A percentile compares a stretch with the other conserved stretches of the same genome.
phyloP scores from a whole-genome alignment of 208 protist genomes.

The Leishmania aethiopica region DNA sequence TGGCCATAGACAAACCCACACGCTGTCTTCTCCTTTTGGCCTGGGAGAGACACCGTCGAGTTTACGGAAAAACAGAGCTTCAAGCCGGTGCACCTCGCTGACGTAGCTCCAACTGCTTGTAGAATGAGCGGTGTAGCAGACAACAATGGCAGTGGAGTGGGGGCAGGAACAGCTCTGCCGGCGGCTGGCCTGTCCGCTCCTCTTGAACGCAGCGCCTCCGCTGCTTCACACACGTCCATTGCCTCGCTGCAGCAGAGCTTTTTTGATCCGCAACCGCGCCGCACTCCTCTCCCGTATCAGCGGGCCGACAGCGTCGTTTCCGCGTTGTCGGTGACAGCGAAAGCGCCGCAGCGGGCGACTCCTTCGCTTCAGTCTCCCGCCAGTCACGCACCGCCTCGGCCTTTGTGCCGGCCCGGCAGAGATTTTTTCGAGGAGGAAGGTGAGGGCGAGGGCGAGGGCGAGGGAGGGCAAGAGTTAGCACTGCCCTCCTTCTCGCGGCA shows the following conservation, averaged over 20 bases:
- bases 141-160: neutral
- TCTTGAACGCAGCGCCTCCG: constrained; percentile 3
- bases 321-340: neutral
- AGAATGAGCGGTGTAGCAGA: neutral
- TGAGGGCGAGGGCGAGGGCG: neutral
- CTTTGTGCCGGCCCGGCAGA: neutral
- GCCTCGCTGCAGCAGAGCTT: constrained; percentile 32
- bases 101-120: no score
- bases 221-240: constrained; percentile 17
- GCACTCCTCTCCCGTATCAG: neutral
- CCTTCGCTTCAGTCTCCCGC: neutral
- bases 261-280: constrained; percentile 11
- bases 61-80: neutral
- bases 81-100: neutral
- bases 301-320: neutral
- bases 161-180: neutral
- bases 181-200: neutral
- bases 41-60: neutral
- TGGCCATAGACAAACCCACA: neutral
- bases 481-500: neutral
- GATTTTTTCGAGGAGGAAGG: constrained; percentile 23
- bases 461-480: no score
- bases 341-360: neutral
- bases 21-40: neutral
- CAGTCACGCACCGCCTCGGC: neutral